Base-by-base conservation (phyloP, 129 eudicot genomes). In the Lactuca sativa region DNA sequence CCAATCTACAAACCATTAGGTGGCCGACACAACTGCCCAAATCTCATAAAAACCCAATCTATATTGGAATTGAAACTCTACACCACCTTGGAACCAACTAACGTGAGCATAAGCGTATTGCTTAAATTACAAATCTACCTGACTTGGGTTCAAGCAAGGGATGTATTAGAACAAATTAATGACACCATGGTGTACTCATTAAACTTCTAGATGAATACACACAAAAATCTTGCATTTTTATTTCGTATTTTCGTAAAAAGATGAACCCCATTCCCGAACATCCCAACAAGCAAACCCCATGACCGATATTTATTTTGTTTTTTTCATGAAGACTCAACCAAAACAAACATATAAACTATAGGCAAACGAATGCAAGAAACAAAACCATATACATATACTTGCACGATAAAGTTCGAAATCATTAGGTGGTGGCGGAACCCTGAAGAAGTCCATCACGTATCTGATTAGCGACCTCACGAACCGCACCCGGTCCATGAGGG, bases 401-500 rank as follows among this genome's bases (percentile, higher is more conserved):
- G 32, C 32, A 37, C 9, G 16, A 48, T 32, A 9, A 15, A 44
- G 56, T 31, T 5, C 68, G 17, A 61, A 52, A 72, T 72, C 60
- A 61, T 38, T 9, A 36, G 6, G 61, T 59, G 11, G 62, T 18
- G 7, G 74, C 62, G 47, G 82, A 67, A 52, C 79, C 85, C 83
- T 86, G 95, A 63, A 86, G 93, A 73, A 90, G 96, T 4, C 96
- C 95, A 43, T 90, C 90, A 30, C 96, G 93, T 33, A 90, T 90
- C 85, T 90, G 96, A 47, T 67, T 9, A n/a, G 96, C 96, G 6
- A 90, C 96, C 70, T 90, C 96, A 77, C 86, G 84, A 31, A 86
- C 96, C 11, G 95, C 95, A 48, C 90, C 92, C 34, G 96, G 96
- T n/a, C 96, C 96, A 43, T 89, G 96, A 12, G 96, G 96, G 13